A percentile compares a stretch with the other conserved stretches of the same genome.
Conservation (phyloP, 1,139 yeast species). For the Suhomyces bolitotheri region DNA sequence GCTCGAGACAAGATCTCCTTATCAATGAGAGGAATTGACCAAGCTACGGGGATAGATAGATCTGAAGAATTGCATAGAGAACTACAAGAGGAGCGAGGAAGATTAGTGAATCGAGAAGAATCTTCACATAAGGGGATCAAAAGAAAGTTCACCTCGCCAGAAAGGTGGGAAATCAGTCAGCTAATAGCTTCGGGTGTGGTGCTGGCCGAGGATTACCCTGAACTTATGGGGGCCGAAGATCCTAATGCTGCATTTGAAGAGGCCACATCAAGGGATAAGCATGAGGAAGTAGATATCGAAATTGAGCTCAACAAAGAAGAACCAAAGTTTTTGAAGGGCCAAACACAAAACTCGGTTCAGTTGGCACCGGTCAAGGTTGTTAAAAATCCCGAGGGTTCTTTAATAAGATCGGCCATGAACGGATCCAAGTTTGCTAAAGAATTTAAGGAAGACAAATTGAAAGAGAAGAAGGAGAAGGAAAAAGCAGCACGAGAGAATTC, state of each 20-base stretch:
- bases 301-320: slow-evolving; percentile 69
- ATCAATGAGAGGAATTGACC: slow-evolving; percentile 77
- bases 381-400: slow-evolving; percentile 76
- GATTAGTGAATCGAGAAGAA: slow-evolving; percentile 17
- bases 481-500: slow-evolving; percentile 28
- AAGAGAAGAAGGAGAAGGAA: slow-evolving; percentile 50
- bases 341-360: slow-evolving; percentile 41
- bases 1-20: slow-evolving; percentile 49
- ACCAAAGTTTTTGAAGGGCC: slow-evolving; percentile 73
- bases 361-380: slow-evolving; percentile 56
- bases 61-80: slow-evolving; percentile 20
- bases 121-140: slow-evolving; percentile 17
- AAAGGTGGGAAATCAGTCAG: slow-evolving; percentile 87
- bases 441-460: slow-evolving; percentile 58
- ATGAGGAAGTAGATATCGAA: slow-evolving; percentile 61
- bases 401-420: slow-evolving; percentile 71
- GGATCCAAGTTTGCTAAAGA: slow-evolving; percentile 74
- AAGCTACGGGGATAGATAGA: slow-evolving; percentile 56
- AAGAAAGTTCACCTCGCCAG: slow-evolving; percentile 75
- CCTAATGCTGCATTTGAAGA: slow-evolving; percentile 33
- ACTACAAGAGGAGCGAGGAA: slow-evolving; percentile 27
- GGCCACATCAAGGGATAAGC: slow-evolving; percentile 28
- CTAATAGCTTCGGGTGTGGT: slow-evolving; percentile 78
- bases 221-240: slow-evolving; percentile 48
- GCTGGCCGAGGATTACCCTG: slow-evolving; percentile 71